Evolutionary conservation across 2,329 filamentous ascomycete species (phyloP), one percentile per base, ranked within the genome.

Genomic region (Scytalidium lignicola): DNA sequence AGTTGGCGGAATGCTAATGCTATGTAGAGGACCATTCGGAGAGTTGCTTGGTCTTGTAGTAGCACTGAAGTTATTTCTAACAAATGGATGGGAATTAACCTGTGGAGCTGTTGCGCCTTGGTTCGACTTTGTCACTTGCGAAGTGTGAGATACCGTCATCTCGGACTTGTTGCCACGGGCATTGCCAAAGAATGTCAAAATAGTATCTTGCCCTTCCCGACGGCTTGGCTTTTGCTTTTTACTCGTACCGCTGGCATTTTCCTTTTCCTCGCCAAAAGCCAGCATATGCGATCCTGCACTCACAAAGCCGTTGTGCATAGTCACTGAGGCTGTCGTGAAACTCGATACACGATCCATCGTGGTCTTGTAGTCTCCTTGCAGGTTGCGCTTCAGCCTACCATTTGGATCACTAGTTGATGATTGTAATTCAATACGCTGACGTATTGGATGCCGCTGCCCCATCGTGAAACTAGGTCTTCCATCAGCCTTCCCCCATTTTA

Each of bases 301-400:
- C 7, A 62, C 51, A 49, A 66, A 65, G 0, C 60, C 58, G 28
- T 42, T 42, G 15, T 47, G 48, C 43, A 49, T 15, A 19, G 49
- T 48, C 17, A 48, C 20, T 13, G 49, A 49, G 2, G 82, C 80
- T 9, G 79, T 79, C n/a, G 79, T 80, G 55, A 88, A 88, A 0
- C 79, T 82, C 0, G 76, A 70, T 0, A 75, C 67, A 47, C 74
- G 70, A 42, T 80, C 76, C 80, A 86, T 86, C 1, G 82, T 86
- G 4, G 82, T 85, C 3, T 68, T 58, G 50, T 81, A 79, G 1
- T 59, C 44, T 50, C 69, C 54, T 55, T 65, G 56, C 60, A 63
- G 68, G 32, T 43, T 41, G 2, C 23, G 41, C 32, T 51, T 48
- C 2, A 44, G 4, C 15, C 39, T 29, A 32, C 51, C 47, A 41